A percentile compares a stretch with the other conserved stretches of the same genome.
phyloP scores from a whole-genome alignment of 306 rosid species.

The Quercus bicolor region DNA sequence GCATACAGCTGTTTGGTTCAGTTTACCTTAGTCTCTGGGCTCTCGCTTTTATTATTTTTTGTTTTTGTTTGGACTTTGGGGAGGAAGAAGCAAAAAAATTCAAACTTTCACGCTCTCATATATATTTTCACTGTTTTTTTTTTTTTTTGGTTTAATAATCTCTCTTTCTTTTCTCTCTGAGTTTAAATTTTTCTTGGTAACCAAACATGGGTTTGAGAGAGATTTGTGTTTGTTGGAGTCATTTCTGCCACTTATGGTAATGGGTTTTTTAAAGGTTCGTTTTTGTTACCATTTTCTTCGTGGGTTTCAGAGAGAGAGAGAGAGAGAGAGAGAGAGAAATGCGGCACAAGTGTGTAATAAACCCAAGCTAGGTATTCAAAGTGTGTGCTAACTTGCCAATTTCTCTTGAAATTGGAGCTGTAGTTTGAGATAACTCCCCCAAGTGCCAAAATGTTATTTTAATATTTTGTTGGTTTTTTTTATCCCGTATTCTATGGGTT shows the following conservation, averaged over 20 bases:
- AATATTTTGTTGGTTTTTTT: not conserved
- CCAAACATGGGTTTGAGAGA: not conserved
- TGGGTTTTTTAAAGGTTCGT: no score
- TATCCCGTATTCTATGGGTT: not conserved
- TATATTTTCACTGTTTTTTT: not conserved
- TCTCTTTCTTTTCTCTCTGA: not conserved
- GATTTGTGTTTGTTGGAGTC: not conserved
- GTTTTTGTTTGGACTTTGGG: not conserved
- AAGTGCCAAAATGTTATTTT: not conserved
- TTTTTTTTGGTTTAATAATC: no score
- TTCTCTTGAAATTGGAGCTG: not conserved
- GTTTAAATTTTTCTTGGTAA: not conserved
- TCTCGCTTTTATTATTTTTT: not conserved
- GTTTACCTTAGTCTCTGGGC: not conserved
- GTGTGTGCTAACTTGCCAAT: not conserved
- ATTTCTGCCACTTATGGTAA: no score
- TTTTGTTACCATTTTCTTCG: no score
- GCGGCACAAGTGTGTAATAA: not conserved
- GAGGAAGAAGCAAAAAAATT: not conserved
- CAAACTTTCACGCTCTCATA: not conserved
- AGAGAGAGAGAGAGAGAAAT: not conserved
- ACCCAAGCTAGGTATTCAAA: not conserved
- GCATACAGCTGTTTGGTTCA: not conserved
- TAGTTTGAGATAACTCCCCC: not conserved
- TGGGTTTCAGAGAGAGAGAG: not conserved